Evolutionary conservation across 139 green algal species (phyloP).

Genomic region (Tetraselmis chui): DNA sequence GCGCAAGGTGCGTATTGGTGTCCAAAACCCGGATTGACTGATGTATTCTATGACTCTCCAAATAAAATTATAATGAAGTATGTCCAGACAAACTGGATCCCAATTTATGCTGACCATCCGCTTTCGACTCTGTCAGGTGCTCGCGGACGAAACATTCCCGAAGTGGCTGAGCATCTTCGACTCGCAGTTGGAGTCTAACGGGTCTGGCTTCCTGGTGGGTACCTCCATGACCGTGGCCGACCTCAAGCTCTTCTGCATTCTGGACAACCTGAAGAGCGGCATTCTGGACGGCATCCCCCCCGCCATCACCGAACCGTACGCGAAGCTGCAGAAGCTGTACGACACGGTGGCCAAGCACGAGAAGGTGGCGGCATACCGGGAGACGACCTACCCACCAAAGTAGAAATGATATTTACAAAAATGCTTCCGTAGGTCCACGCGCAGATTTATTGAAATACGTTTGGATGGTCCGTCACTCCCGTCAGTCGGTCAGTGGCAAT

Average conservation of each 20-base stretch:
- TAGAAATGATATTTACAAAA: no score
- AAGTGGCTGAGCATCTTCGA: neutral
- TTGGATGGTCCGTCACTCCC: no score
- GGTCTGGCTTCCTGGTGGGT: neutral
- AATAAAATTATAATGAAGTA: no score
- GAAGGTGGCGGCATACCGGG: neutral
- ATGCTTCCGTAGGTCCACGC: no score
- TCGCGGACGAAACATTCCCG: neutral
- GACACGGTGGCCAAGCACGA: neutral
- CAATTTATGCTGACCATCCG: no score
- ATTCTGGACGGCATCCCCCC: neutral
- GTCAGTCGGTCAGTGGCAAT: no score
- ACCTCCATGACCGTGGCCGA: neutral
- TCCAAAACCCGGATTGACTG: no score
- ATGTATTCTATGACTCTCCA: no score
- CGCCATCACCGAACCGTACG: neutral
- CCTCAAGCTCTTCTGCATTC: neutral
- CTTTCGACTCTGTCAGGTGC: no score
- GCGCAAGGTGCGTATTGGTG: neutral
- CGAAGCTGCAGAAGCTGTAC: neutral
- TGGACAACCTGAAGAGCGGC: neutral
- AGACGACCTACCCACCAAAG: neutral
- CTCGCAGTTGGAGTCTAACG: neutral
- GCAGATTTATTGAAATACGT: no score
- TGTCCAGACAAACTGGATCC: no score